Base-by-base conservation (phyloP, 2,329 filamentous ascomycete species). In the Talaromyces piceae region DNA sequence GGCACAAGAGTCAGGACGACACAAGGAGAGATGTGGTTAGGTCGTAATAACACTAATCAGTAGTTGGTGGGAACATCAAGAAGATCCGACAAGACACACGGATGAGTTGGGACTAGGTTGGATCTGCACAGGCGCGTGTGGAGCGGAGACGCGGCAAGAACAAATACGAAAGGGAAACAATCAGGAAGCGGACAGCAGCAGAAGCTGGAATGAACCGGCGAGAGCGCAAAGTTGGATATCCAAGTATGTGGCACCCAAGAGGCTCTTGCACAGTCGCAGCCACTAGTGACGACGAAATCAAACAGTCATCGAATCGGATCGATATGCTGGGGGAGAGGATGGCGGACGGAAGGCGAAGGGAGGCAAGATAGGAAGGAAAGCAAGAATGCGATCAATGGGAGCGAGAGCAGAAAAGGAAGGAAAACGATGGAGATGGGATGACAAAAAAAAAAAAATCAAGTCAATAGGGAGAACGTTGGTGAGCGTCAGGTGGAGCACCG, bases 141-240 rank as follows among this genome's bases (percentile, higher is more conserved):
- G 52, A 54, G 49, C 52, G 49, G 49, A 51, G 39, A 54, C 52
- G 49, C 49, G 49, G 52, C 45, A 44, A 52, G n/a, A 46, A n/a
- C n/a, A n/a, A n/a, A 45, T 28, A 41, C 46, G 31, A n/a, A 30
- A 47, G 54, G 39, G 49, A 53, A 54, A n/a, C n/a, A n/a, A n/a
- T n/a, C 54, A 28, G 51, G 49, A 56, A 45, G 49, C 54, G 55
- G 55, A 57, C 59, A 57, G 56, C 57, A 50, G 56, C 59, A 60
- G 22, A 60, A 59, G n/a, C n/a, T n/a, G n/a, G n/a, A n/a, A n/a
- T n/a, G n/a, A n/a, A n/a, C n/a, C n/a, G n/a, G n/a, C n/a, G n/a
- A n/a, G n/a, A n/a, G n/a, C n/a, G n/a, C n/a, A n/a, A n/a, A n/a
- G n/a, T n/a, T n/a, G n/a, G n/a, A n/a, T n/a, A n/a, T n/a, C n/a